A percentile compares a stretch with the other conserved stretches of the same genome.
These are phyloP conservation scores for Volvox africanus DNA, from an alignment of 139 green algal species.

Conservation along the genomic window DNA sequence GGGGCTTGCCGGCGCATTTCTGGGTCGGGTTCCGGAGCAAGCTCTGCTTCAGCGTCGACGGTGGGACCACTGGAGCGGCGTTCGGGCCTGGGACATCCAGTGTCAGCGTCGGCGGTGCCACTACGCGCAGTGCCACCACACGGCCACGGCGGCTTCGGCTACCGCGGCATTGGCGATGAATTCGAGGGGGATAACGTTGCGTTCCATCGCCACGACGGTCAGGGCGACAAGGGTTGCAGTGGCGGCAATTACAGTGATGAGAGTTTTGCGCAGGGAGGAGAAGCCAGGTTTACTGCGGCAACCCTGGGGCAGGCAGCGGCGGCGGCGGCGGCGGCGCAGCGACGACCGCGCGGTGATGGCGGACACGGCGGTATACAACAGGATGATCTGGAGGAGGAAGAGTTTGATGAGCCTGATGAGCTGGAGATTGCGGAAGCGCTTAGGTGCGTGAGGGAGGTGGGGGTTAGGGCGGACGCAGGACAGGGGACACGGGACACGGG, in stretches of 20 bases:
- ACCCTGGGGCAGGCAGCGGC: not conserved
- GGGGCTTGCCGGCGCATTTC: not conserved
- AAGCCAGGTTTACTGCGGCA: not conserved
- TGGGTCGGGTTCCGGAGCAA: not conserved
- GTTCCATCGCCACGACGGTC: too few relatives aligned
- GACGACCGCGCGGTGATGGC: not conserved
- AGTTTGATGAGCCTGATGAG: conserved; percentile 4
- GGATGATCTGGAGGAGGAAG: not conserved
- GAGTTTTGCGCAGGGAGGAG: not conserved
- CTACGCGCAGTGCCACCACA: not conserved
- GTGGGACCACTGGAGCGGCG: not conserved
- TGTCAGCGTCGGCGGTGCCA: not conserved
- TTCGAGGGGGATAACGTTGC: not conserved
- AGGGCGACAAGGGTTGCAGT: not conserved
- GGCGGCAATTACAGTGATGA: not conserved
- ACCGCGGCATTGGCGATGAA: not conserved
- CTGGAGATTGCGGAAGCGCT: conserved; percentile 39
- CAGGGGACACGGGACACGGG: too few relatives aligned
- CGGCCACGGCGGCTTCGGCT: not conserved
- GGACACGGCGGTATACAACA: too few relatives aligned
- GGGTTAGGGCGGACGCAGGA: too few relatives aligned
- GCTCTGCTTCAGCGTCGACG: not conserved
- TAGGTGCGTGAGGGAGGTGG: conserved; percentile 13
- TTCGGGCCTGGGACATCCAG: not conserved
- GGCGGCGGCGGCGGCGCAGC: not conserved